Conservation (phyloP, 768 basidiomycete species). For the Cystoderma amianthinum region DNA sequence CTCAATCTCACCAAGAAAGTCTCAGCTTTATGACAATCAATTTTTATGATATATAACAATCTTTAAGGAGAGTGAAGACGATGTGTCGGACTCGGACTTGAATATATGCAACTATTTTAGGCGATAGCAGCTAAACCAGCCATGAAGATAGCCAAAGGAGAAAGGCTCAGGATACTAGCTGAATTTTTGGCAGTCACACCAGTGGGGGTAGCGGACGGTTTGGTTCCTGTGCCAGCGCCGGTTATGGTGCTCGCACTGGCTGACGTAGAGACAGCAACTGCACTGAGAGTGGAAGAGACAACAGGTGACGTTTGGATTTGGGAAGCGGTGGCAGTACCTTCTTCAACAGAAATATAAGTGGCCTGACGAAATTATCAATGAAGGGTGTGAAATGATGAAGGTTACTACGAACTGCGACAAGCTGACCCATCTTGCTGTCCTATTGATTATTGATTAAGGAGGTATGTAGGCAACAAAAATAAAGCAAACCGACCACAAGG, state of each 20-base stretch:
- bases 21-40: too few relatives aligned
- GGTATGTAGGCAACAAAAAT: not conserved
- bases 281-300: slow-evolving; percentile 48
- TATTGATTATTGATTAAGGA: slow-evolving; percentile 13
- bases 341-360: slow-evolving; percentile 69
- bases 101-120: too few relatives aligned
- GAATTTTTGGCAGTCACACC: too few relatives aligned
- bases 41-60: too few relatives aligned
- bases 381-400: not conserved
- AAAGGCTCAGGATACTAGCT: not conserved
- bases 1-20: too few relatives aligned
- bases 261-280: slow-evolving; percentile 7
- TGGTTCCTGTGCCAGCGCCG: slow-evolving; percentile 6
- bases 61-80: too few relatives aligned
- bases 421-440: slow-evolving; percentile 46
- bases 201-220: not conserved
- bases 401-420: slow-evolving; percentile 44
- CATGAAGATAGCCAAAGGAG: not conserved
- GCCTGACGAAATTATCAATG: slow-evolving; percentile 30
- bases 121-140: not conserved
- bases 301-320: slow-evolving; percentile 60
- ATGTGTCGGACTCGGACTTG: too few relatives aligned
- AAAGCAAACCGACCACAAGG: slow-evolving; percentile 32
- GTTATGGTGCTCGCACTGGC: slow-evolving; percentile 8
- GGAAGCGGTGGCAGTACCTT: slow-evolving; percentile 49